A percentile compares a stretch with the other conserved stretches of the same genome.
phyloP scores from a whole-genome alignment of 345 rosid genomes.

The Xanthoceras sorbifolium region DNA sequence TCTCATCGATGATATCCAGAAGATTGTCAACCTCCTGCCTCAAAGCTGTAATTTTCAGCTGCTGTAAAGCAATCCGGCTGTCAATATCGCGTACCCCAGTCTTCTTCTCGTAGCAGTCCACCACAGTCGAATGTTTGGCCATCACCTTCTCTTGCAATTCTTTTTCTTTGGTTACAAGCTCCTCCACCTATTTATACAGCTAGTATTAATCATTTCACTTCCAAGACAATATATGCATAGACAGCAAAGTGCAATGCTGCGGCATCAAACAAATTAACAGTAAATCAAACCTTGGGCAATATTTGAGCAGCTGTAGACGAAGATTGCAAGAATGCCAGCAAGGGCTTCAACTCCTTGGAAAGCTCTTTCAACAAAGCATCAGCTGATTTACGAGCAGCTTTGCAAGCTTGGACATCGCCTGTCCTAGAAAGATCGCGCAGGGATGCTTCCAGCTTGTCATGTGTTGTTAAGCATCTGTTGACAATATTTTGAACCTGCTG shows the following conservation, averaged over 20 bases:
- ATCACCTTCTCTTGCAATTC: constrained; percentile 85
- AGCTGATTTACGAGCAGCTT: constrained; percentile 77
- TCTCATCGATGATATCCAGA: constrained; percentile 74
- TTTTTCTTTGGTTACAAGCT: constrained; percentile 75
- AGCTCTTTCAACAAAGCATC: constrained; percentile 78
- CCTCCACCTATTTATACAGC: constrained; percentile 65
- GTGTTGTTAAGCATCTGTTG: constrained; percentile 61
- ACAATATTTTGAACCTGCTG: constrained; percentile 65
- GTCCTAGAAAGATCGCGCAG: constrained; percentile 87
- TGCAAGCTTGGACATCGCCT: constrained; percentile 91
- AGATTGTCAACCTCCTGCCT: constrained; percentile 90
- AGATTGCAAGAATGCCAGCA: constrained; percentile 65
- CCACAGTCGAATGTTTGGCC: constrained; percentile 61
- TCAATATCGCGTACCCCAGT: constrained; percentile 68
- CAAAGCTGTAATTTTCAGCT: constrained; percentile 63
- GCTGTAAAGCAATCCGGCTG: constrained; percentile 67
- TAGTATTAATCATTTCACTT: not conserved
- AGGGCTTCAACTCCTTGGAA: constrained; percentile 69
- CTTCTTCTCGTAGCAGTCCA: constrained; percentile 72
- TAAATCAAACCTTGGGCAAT: constrained; percentile 62
- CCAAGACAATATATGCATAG: constrained; percentile 2
- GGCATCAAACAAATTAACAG: not conserved
- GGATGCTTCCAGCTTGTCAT: constrained; percentile 87
- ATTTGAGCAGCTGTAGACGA: constrained; percentile 69
- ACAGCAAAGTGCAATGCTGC: not conserved